A percentile compares a stretch with the other conserved stretches of the same genome.
Evolutionary conservation across 805 yeast species (phyloP).

Genomic region (Candida ficus): DNA sequence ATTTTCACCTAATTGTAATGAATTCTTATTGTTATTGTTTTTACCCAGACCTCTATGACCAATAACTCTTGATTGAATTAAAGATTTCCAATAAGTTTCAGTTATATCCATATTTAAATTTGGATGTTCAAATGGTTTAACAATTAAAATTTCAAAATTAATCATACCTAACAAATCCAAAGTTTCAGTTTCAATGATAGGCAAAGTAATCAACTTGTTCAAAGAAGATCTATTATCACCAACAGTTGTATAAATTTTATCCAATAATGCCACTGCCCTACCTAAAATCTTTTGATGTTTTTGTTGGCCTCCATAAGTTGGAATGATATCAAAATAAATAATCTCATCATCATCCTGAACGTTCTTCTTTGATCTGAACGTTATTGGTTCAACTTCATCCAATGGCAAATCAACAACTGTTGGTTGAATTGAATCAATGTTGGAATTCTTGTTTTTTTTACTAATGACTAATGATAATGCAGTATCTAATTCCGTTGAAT

Average conservation of each 20-base stretch:
- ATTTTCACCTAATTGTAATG: slow-evolving; percentile 91
- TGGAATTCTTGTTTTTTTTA: slow-evolving; percentile 16
- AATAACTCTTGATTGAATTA: slow-evolving; percentile 84
- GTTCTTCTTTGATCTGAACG: slow-evolving; percentile 52
- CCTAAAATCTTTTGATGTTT: slow-evolving; percentile 50
- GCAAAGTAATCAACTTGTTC: slow-evolving; percentile 60
- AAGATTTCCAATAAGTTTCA: slow-evolving; percentile 86
- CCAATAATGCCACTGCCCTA: slow-evolving; percentile 74
- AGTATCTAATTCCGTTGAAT: slow-evolving; percentile 81
- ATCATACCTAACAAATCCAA: slow-evolving; percentile 74
- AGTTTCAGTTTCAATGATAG: slow-evolving; percentile 67
- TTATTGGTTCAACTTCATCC: slow-evolving; percentile 72
- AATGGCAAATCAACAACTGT: slow-evolving; percentile 73
- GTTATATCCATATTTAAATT: slow-evolving; percentile 59
- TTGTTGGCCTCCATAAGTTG: slow-evolving; percentile 63
- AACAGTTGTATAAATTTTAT: slow-evolving; percentile 56
- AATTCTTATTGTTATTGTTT: slow-evolving; percentile 62
- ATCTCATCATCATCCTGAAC: slow-evolving; percentile 46
- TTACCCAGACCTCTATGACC: slow-evolving; percentile 96
- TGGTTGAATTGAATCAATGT: slow-evolving; percentile 36
- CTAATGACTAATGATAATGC: slow-evolving; percentile 71
- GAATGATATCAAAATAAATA: slow-evolving; percentile 80
- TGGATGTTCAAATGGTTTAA: slow-evolving; percentile 69
- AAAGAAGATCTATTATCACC: slow-evolving; percentile 66
- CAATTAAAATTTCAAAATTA: slow-evolving; percentile 67